Percentiles rank a stretch among this genome's conserved stretches.
These are phyloP conservation scores for Fomitopsis serialis DNA, from an alignment of 768 basidiomycete genomes.

Conservation along the genomic window DNA sequence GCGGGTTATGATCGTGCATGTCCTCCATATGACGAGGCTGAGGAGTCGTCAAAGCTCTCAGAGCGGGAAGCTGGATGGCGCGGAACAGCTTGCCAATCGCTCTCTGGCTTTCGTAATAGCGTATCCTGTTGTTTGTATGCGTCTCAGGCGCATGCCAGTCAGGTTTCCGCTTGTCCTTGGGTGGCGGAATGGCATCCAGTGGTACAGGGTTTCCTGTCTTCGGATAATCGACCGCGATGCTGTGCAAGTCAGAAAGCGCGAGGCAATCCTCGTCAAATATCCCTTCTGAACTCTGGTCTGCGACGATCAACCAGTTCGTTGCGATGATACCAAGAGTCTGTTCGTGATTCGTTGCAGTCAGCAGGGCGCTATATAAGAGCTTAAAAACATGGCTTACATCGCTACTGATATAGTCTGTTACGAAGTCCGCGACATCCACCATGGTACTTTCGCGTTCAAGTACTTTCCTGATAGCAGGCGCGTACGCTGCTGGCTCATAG, in stretches of 20 bases:
- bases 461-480: conserved; percentile 38
- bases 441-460: conserved; percentile 48
- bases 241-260: conserved; percentile 50
- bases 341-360: background rate
- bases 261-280: conserved; percentile 51
- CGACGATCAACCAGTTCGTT: conserved; percentile 58
- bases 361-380: background rate
- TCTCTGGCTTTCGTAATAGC: conserved; percentile 36
- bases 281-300: conserved; percentile 44
- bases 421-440: conserved; percentile 62
- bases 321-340: conserved; percentile 59
- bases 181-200: conserved; percentile 34
- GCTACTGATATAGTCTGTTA: conserved; percentile 62
- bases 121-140: conserved; percentile 17
- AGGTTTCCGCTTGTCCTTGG: conserved; percentile 33
- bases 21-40: conserved; percentile 18
- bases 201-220: conserved; percentile 40
- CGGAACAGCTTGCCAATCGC: conserved; percentile 63
- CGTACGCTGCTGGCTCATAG: conserved; percentile 41
- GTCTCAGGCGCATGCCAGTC: conserved; percentile 70
- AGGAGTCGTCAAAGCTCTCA: conserved; percentile 6
- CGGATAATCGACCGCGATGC: conserved; percentile 62
- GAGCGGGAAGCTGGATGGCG: conserved; percentile 48
- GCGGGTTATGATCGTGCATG: conserved; percentile 14
- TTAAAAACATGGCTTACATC: conserved; percentile 37